Conservation (phyloP, 2,329 filamentous ascomycete species). For the Colletotrichum endophyticum region DNA sequence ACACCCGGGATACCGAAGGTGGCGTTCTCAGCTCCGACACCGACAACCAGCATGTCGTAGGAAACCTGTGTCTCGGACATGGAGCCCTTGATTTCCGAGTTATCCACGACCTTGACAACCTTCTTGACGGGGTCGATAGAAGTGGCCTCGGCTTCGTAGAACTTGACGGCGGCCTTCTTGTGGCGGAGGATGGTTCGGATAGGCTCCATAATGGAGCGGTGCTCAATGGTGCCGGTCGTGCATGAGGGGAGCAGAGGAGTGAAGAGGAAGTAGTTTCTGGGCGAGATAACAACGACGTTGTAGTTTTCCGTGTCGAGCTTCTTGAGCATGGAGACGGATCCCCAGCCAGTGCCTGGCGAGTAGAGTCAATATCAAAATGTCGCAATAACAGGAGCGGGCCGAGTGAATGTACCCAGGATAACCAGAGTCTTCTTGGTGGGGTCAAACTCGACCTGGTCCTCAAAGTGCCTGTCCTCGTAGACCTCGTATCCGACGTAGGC, state of each 20-base stretch:
- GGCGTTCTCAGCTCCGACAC: slow-evolving; percentile 96
- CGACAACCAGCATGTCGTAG: slow-evolving; percentile 98
- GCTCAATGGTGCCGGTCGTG: slow-evolving; percentile 96
- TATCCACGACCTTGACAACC: slow-evolving; percentile 87
- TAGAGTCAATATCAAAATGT: slow-evolving; percentile 17
- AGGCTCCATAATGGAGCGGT: slow-evolving; percentile 99
- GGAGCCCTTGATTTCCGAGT: slow-evolving; percentile 89
- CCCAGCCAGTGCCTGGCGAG: slow-evolving; percentile 87
- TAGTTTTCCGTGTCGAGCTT: slow-evolving; percentile 99
- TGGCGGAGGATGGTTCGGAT: slow-evolving; percentile 94
- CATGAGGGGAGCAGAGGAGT: slow-evolving; percentile 96
- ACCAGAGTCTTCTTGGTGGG: slow-evolving; percentile 96
- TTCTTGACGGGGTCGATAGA: slow-evolving; percentile 94
- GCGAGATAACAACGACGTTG: slow-evolving; percentile 97
- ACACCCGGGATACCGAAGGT: slow-evolving; percentile 98
- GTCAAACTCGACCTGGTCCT: slow-evolving; percentile 79
- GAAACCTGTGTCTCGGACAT: slow-evolving; percentile 85
- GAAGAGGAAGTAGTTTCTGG: slow-evolving; percentile 99
- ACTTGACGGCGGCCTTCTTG: slow-evolving; percentile 92
- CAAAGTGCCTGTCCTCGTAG: slow-evolving; percentile 82
- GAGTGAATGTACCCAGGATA: slow-evolving; percentile 73
- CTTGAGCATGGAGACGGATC: slow-evolving; percentile 92
- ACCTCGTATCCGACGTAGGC: slow-evolving; percentile 81
- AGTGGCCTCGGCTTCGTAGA: slow-evolving; percentile 96
- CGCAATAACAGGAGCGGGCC: not conserved